Percentiles rank a stretch among this genome's conserved stretches.
phyloP scores from a whole-genome alignment of 192 early-diverging fungal species.

The Helicostylum pulchrum region DNA sequence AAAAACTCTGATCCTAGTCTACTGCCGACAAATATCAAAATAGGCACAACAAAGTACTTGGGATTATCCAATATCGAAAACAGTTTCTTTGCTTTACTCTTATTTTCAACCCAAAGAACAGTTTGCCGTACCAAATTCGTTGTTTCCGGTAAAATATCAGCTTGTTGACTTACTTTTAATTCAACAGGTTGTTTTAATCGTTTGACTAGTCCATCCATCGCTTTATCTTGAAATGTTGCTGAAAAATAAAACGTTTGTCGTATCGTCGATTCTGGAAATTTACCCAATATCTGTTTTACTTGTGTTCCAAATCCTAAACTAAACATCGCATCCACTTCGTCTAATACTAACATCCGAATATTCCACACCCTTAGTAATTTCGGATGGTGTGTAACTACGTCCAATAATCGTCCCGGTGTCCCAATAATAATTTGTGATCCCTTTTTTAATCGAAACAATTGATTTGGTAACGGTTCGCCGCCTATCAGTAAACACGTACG shows the following conservation, averaged over 20 bases:
- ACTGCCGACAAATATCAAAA: constrained; percentile 54
- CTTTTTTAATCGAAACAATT: constrained; percentile 48
- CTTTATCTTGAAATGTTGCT: constrained; percentile 24
- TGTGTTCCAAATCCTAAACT: constrained; percentile 52
- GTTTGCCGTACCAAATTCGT: constrained; percentile 48
- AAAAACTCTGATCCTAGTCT: constrained; percentile 52
- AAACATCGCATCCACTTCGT: constrained; percentile 60
- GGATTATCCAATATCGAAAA: constrained; percentile 50
- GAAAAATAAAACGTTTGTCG: constrained; percentile 45
- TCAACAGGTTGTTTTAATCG: constrained; percentile 33
- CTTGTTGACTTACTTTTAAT: constrained; percentile 23
- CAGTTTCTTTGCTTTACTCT: constrained; percentile 51
- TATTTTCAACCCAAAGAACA: constrained; percentile 54
- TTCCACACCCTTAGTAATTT: constrained; percentile 34
- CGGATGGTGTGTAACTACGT: constrained; percentile 37
- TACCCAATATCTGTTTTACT: constrained; percentile 43
- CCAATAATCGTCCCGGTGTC: constrained; percentile 55
- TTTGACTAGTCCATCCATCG: constrained; percentile 15
- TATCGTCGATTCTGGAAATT: constrained; percentile 27
- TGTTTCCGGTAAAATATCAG: neutral
- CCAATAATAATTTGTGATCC: constrained; percentile 55
- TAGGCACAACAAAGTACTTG: constrained; percentile 48
- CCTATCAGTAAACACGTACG: constrained; percentile 54
- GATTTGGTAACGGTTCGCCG: constrained; percentile 51
- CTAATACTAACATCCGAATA: constrained; percentile 47